Evolutionary conservation across 139 green algal genomes (phyloP), one percentile per base, ranked within the genome.

Genomic region (Chlamydomonas schloesseri): DNA sequence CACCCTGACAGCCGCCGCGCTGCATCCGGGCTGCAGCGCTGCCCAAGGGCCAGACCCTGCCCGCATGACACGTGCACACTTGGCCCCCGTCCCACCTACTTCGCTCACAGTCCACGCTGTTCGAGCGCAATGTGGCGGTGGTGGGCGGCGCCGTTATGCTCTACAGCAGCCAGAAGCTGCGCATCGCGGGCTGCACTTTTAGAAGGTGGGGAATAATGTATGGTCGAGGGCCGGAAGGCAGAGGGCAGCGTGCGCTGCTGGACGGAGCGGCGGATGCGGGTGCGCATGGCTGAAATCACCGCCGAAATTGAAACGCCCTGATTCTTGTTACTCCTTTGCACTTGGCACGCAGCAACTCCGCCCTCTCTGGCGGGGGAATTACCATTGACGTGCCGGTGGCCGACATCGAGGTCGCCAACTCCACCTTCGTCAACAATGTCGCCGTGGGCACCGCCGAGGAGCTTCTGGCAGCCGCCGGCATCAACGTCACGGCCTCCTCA

Each of bases 81-180:
- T n/a, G 53, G 13, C 53, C 53, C 53, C 53, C 53, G 13, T 15
- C 53, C 53, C 53, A 58, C 53, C 53, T 58, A 13, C 15, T 58
- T 58, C 53, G 53, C 15, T n/a, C n/a, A n/a, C 47, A 81, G 73
- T 17, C 55, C 75, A 62, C 75, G 17, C 10, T 83, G 14, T 83
- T 83, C 37, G 77, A 84, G 20, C 29, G 64, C 77, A 84, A 84
- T 42, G 42, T 47, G 37, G 77, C 77, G 24, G 31, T 84, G 62
- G 60, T 62, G 6, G 77, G 77, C 29, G 77, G 77, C 60, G 77
- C 77, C 37, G 23, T 84, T 3, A 46, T 47, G 37, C n/a, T 84
- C 21, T 70, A 23, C 53, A 34, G 55, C 55, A 55, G 37, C 31
- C 33, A 71, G 33, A 14, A 33, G 47, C 11, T 82, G 28, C 2